Percentiles rank a stretch among this genome's conserved stretches.
phyloP scores from a whole-genome alignment of 306 rosid species.

The Luffa acutangula region DNA sequence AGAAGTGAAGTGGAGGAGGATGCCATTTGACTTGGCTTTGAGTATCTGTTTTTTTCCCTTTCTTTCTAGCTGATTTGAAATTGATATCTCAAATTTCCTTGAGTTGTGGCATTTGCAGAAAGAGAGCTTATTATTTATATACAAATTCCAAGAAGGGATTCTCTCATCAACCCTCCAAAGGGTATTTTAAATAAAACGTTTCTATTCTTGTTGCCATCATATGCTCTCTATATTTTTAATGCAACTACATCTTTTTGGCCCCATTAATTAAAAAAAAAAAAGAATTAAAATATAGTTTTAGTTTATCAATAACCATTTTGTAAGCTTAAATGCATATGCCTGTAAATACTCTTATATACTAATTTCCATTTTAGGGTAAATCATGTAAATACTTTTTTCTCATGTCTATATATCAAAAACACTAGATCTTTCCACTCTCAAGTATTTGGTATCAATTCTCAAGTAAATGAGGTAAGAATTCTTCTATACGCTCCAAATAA shows the following conservation, averaged over 20 bases:
- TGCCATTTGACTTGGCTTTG: slow-evolving; percentile 13
- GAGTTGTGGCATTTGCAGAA: neutral
- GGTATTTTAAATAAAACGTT: slow-evolving; percentile 7
- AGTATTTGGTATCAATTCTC: no score
- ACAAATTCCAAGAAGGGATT: neutral
- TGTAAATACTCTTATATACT: no score
- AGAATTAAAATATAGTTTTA: no score
- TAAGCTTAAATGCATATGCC: no score
- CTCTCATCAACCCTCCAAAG: neutral
- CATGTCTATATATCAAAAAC: no score
- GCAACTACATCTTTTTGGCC: neutral
- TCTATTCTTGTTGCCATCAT: neutral
- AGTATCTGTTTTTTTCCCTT: neutral
- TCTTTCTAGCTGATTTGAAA: neutral
- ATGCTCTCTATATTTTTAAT: neutral
- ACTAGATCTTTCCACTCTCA: no score
- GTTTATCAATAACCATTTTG: neutral
- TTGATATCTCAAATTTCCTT: neutral
- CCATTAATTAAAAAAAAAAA: neutral
- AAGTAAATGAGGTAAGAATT: neutral
- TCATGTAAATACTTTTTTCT: no score
- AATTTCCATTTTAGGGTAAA: no score
- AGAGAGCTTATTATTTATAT: neutral
- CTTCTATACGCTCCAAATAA: neutral
- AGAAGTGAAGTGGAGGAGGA: neutral